These are phyloP conservation scores for Sporothrix phasma DNA, from an alignment of 2,329 filamentous ascomycete genomes.

Conservation along the genomic window DNA sequence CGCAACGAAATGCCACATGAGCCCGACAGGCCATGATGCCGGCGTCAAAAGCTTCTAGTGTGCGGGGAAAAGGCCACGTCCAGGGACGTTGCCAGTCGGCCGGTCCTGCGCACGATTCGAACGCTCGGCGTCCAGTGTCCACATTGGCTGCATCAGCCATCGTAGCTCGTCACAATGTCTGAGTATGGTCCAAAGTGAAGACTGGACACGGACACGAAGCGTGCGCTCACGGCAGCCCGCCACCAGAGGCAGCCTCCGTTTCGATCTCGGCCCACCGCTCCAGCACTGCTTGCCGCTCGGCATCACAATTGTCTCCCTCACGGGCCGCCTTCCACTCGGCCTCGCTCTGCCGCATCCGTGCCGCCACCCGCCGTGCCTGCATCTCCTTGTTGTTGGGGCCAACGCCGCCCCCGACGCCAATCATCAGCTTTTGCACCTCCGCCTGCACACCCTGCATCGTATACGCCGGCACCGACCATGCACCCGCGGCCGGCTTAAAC, in stretches of 20 bases:
- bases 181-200: too few relatives aligned
- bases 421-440: conserved; percentile 44
- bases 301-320: not conserved
- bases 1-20: too few relatives aligned
- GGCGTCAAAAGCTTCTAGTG: too few relatives aligned
- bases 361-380: not conserved
- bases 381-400: not conserved
- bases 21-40: too few relatives aligned
- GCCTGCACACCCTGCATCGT: conserved; percentile 74
- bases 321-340: not conserved
- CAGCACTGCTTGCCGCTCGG: not conserved
- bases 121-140: too few relatives aligned
- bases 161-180: too few relatives aligned
- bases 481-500: conserved; percentile 67
- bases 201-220: too few relatives aligned
- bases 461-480: conserved; percentile 69
- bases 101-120: too few relatives aligned
- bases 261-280: not conserved
- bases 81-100: too few relatives aligned
- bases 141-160: too few relatives aligned
- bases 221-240: not conserved
- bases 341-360: conserved; percentile 9
- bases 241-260: not conserved
- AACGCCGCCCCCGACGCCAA: not conserved
- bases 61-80: too few relatives aligned